These are phyloP conservation scores for Phylloporus rhodoxanthus DNA, from an alignment of 768 basidiomycete species.

Conservation along the genomic window DNA sequence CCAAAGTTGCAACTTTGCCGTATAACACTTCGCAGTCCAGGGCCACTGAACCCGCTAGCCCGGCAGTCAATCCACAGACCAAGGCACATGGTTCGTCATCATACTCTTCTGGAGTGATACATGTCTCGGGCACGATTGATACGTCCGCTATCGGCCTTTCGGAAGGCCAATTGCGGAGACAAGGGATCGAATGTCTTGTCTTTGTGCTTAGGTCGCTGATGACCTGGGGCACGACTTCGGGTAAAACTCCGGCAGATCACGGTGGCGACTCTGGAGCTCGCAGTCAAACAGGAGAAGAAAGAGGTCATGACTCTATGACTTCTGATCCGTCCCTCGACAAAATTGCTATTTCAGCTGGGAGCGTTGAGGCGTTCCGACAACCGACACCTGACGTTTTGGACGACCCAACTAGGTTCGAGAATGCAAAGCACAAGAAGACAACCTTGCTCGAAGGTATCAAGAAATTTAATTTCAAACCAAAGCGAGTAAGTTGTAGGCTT, in stretches of 20 bases:
- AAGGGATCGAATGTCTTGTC: constrained; percentile 92
- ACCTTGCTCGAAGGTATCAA: constrained; percentile 91
- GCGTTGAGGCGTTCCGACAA: constrained; percentile 54
- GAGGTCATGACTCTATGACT: constrained; percentile 42
- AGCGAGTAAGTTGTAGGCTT: constrained; percentile 53
- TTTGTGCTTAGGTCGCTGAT: constrained; percentile 86
- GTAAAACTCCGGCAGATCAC: constrained; percentile 30
- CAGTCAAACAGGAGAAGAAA: constrained; percentile 51
- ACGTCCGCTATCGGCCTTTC: constrained; percentile 63
- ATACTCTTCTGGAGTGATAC: constrained; percentile 59
- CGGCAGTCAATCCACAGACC: constrained; percentile 45
- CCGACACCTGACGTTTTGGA: constrained; percentile 78
- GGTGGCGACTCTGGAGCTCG: constrained; percentile 37
- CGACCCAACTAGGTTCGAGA: constrained; percentile 90
- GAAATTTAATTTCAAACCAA: constrained; percentile 99
- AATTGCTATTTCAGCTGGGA: constrained; percentile 42
- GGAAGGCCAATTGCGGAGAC: constrained; percentile 79
- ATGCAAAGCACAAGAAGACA: constrained; percentile 94
- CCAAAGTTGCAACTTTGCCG: constrained; percentile 73
- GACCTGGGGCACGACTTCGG: constrained; percentile 71
- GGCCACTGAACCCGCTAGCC: constrained; percentile 53
- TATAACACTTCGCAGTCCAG: constrained; percentile 45
- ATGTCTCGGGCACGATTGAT: constrained; percentile 63
- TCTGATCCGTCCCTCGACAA: constrained; percentile 55
- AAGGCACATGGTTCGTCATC: constrained; percentile 35